Evolutionary conservation across 1,284 basidiomycete species (phyloP), one percentile per base, ranked within the genome.

Genomic region (Ceratobasidium sp.): DNA sequence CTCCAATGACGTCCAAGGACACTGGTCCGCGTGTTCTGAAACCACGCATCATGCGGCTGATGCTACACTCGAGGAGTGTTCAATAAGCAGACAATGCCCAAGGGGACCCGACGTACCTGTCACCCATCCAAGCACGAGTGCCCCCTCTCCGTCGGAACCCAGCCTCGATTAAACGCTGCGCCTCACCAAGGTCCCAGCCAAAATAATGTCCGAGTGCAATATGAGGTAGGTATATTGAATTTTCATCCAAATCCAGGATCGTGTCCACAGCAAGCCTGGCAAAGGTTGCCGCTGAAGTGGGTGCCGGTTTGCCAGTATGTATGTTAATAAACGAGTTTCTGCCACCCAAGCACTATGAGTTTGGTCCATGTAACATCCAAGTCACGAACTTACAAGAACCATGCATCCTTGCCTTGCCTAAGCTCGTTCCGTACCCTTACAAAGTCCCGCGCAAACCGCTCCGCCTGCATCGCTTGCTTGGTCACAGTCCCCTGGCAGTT

Each of bases 61-160:
- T 72, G 46, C 68, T 72, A n/a, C 8, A 48, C 27, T 29, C 13
- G 22, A 1, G 29, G 11, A 34, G 29, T 9, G 29, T 37, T 37
- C 31, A 29, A 34, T 34, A 56, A 13, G 11, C 37, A 24, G 1
- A 27, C 19, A 1, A 29, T 43, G 27, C 7, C 11, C 13, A 56
- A 54, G 39, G 24, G 2, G 27, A 8, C 39, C 11, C 8, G 7
- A 61, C 68, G 4, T 31, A 72, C 68, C 54, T 61, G 22, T 72
- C 68, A n/a, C 68, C 68, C 68, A 72, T 72, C 68, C 68, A 72
- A 41, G 68, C 68, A 5, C 68, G 22, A 49, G 68, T 72, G n/a
- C 56, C 46, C 14, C 68, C 68, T 54, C 58, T 48, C 29, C 68
- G 39, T 39, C 48, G 39, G 31, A 72, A 72, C 31, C 68, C 68